Evolutionary conservation across 257 asterid genomes (phyloP).

Genomic region (Nicotiana tomentosiformis): DNA sequence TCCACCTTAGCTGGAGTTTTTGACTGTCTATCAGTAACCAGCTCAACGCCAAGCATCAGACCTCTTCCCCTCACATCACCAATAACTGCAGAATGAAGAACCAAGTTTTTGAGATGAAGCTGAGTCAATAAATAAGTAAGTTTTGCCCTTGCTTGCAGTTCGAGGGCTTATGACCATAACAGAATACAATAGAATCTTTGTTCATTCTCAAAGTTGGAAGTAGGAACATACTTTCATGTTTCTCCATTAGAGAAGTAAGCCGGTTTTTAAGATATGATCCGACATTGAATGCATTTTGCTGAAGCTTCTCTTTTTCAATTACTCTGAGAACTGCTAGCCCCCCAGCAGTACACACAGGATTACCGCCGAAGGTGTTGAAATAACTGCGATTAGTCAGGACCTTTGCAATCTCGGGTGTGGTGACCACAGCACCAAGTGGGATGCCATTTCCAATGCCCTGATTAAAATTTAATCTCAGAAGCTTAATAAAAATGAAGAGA

Average conservation of each 20-base stretch:
- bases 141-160: no score
- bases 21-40: constrained; percentile 56
- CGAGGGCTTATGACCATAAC: no score
- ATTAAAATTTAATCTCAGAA: no score
- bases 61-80: constrained; percentile 71
- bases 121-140: no score
- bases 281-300: constrained; percentile 58
- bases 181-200: no score
- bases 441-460: constrained; percentile 97
- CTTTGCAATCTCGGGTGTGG: constrained; percentile 79
- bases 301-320: constrained; percentile 80
- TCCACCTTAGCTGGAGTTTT: constrained; percentile 83
- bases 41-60: constrained; percentile 83
- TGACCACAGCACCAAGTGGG: constrained; percentile 92
- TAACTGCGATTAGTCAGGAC: constrained; percentile 56
- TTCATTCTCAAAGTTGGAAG: no score
- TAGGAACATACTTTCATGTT: constrained; percentile 39
- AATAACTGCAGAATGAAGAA: background rate
- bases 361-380: constrained; percentile 94
- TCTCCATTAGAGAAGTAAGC: constrained; percentile 52
- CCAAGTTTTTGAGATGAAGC: no score
- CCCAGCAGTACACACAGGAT: constrained; percentile 87
- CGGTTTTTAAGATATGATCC: constrained; percentile 77
- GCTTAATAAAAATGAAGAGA: no score
- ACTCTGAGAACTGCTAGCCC: constrained; percentile 88